These are phyloP conservation scores for Saccharomyces jurei DNA, from an alignment of 805 yeast species.

Conservation along the genomic window DNA sequence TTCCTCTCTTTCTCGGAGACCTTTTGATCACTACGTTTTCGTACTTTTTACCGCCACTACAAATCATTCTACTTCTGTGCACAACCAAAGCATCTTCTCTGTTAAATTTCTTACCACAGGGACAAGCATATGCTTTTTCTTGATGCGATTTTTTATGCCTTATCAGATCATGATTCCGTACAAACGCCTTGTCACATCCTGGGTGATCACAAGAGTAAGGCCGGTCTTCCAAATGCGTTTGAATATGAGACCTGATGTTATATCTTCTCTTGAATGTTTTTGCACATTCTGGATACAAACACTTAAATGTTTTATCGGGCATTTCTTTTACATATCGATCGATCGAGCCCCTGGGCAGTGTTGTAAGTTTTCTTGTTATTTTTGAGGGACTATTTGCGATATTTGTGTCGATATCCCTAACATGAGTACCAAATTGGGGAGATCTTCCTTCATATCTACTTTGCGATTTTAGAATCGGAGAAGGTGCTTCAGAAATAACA, in stretches of 20 bases:
- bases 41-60: slow-evolving; percentile 55
- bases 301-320: slow-evolving; percentile 62
- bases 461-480: slow-evolving; percentile 38
- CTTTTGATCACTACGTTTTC: slow-evolving; percentile 24
- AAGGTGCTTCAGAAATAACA: slow-evolving; percentile 34
- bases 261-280: slow-evolving; percentile 82
- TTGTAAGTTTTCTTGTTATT: slow-evolving; percentile 26
- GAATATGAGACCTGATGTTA: slow-evolving; percentile 90
- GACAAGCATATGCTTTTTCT: slow-evolving; percentile 64
- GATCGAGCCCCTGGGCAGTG: slow-evolving; percentile 80
- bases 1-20: slow-evolving; percentile 26
- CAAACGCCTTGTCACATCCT: slow-evolving; percentile 77
- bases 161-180: slow-evolving; percentile 87
- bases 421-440: slow-evolving; percentile 13
- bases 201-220: slow-evolving; percentile 69
- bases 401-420: slow-evolving; percentile 2
- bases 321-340: slow-evolving; percentile 81
- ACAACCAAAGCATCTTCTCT: slow-evolving; percentile 82
- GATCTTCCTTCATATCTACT: slow-evolving; percentile 23
- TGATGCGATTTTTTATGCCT: slow-evolving; percentile 85
- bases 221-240: slow-evolving; percentile 89
- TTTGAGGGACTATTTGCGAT: slow-evolving; percentile 16
- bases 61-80: slow-evolving; percentile 72
- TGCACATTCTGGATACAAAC: slow-evolving; percentile 71
- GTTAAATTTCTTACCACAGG: slow-evolving; percentile 90